Percentiles rank a stretch among this genome's conserved stretches.
These are phyloP conservation scores for Aaosphaeria pasadenensis DNA, from an alignment of 2,329 filamentous ascomycete genomes.

Conservation along the genomic window DNA sequence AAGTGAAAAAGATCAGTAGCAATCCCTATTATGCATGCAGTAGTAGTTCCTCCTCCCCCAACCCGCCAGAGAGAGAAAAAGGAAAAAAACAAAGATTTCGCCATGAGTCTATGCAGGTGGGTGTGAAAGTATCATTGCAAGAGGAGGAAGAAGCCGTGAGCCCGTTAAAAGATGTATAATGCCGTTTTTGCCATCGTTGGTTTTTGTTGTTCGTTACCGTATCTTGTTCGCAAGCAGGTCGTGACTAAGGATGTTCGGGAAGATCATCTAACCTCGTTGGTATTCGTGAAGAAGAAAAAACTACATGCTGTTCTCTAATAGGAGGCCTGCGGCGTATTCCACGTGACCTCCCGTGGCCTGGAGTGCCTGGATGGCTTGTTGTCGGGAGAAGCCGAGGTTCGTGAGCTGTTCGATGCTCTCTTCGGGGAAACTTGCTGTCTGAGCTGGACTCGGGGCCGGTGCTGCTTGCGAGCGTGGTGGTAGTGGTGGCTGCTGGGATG, in stretches of 20 bases:
- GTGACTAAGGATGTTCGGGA: not conserved
- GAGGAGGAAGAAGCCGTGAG: not conserved
- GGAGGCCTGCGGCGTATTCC: slow-evolving; percentile 79
- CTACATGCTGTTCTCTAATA: slow-evolving; percentile 47
- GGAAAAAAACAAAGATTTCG: not conserved
- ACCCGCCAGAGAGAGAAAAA: not conserved
- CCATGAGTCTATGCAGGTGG: not conserved
- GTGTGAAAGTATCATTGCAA: not conserved
- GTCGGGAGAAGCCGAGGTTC: slow-evolving; percentile 71
- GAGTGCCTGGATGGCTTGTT: slow-evolving; percentile 75
- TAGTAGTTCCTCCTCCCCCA: not conserved
- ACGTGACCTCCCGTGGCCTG: slow-evolving; percentile 82
- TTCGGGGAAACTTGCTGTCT: slow-evolving; percentile 47
- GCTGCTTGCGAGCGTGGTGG: slow-evolving; percentile 15
- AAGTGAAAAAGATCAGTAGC: no score
- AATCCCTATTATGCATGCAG: no score
- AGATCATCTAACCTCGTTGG: not conserved
- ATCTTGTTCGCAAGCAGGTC: no score
- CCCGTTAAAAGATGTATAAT: not conserved
- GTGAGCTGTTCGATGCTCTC: slow-evolving; percentile 74
- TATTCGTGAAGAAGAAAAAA: not conserved
- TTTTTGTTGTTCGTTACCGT: not conserved
- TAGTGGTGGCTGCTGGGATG: slow-evolving; percentile 14
- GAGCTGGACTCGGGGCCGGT: slow-evolving; percentile 6
- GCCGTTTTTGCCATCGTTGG: slow-evolving; percentile 2